Conservation (phyloP, 306 rosid species). For the Dicorynia guianensis region DNA sequence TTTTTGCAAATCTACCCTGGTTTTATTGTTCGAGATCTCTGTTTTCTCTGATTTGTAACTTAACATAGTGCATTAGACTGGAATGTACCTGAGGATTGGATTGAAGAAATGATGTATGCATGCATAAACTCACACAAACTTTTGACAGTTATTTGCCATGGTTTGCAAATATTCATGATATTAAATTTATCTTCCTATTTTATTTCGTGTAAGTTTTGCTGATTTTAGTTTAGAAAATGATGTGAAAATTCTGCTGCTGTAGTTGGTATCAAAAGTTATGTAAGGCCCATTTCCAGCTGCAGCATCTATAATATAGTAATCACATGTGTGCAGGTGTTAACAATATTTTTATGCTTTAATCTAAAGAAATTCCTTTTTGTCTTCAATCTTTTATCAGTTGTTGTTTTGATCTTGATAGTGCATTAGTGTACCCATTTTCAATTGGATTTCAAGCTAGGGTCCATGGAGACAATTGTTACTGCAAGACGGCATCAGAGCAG, state of each 20-base stretch:
- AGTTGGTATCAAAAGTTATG: not conserved
- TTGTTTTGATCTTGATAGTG: not conserved
- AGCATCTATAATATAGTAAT: not conserved
- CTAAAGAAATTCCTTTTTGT: not conserved
- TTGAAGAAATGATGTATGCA: not conserved
- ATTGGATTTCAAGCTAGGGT: conserved; percentile 16
- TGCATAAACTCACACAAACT: not conserved
- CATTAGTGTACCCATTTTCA: not conserved
- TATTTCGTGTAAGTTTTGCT: not conserved
- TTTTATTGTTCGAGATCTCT: conserved; percentile 1
- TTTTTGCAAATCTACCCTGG: not conserved
- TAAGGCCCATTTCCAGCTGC: not conserved
- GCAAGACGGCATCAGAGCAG: not conserved
- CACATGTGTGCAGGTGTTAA: not conserved
- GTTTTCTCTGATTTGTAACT: not conserved
- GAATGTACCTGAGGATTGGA: not conserved
- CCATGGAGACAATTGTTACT: conserved; percentile 2
- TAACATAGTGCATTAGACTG: not conserved
- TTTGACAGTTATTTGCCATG: not conserved
- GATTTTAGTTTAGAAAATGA: not conserved
- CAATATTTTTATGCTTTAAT: not conserved
- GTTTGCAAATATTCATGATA: not conserved
- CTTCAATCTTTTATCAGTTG: not conserved
- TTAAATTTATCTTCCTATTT: not conserved
- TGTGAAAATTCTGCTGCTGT: not conserved